Evolutionary conservation across 768 basidiomycete genomes (phyloP).

Genomic region (Amanita pseudoporphyria): DNA sequence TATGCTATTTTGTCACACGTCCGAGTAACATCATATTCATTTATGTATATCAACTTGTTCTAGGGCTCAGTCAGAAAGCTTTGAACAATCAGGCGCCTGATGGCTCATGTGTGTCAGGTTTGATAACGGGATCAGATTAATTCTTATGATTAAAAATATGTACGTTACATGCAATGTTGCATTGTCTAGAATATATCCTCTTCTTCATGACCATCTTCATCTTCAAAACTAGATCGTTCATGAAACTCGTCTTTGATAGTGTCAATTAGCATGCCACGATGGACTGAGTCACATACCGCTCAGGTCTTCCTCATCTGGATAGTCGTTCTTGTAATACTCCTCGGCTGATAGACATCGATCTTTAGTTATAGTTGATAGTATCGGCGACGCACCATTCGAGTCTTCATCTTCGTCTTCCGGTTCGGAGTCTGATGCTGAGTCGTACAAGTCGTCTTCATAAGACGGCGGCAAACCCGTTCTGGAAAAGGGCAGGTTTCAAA

Average conservation of each 20-base stretch:
- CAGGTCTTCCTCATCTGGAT: slow-evolving; percentile 67
- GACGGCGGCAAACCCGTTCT: slow-evolving; percentile 56
- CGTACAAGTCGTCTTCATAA: slow-evolving; percentile 42
- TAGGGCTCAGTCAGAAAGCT: too few species aligned
- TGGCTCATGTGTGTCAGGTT: slow-evolving; percentile 8
- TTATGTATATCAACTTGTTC: too few species aligned
- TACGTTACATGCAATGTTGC: neutral
- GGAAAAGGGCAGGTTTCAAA: slow-evolving; percentile 1
- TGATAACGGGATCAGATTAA: neutral
- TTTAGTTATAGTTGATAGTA: neutral
- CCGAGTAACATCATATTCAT: too few species aligned
- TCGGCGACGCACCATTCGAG: slow-evolving; percentile 51
- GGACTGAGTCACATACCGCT: slow-evolving; percentile 27
- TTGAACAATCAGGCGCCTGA: slow-evolving; percentile 15
- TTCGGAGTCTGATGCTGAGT: slow-evolving; percentile 56
- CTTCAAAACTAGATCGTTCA: slow-evolving; percentile 40
- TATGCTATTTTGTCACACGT: neutral
- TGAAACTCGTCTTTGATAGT: slow-evolving; percentile 42
- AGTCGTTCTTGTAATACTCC: slow-evolving; percentile 80
- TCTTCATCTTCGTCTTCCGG: slow-evolving; percentile 76
- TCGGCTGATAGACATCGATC: slow-evolving; percentile 39
- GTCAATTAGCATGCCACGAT: slow-evolving; percentile 4
- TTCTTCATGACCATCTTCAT: slow-evolving; percentile 20
- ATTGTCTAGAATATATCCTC: neutral
- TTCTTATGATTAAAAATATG: neutral